Evolutionary conservation across 2,329 filamentous ascomycete genomes (phyloP).

Genomic region (Aspergillus novofumigatus): DNA sequence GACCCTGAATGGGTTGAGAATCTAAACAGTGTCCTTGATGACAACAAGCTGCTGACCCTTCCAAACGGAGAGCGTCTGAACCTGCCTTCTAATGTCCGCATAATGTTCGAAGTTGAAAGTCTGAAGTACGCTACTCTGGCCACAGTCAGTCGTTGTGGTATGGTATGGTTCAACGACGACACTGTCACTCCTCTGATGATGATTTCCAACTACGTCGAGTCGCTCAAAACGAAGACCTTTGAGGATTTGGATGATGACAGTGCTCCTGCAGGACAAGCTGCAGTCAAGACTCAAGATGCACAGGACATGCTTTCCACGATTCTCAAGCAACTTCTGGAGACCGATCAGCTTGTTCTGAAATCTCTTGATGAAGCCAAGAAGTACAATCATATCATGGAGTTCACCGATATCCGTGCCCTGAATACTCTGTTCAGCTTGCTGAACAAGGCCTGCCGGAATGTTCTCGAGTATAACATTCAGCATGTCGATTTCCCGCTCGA

Average conservation of each 20-base stretch:
- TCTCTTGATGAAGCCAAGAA: constrained; percentile 70
- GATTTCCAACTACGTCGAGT: constrained; percentile 84
- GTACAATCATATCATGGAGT: constrained; percentile 98
- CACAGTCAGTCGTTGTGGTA: constrained; percentile 98
- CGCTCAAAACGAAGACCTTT: constrained; percentile 76
- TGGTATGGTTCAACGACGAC: constrained; percentile 99
- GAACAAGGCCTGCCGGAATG: constrained; percentile 86
- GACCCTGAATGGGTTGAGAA: constrained; percentile 99
- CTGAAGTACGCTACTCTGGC: constrained; percentile 95
- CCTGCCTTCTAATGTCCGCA: constrained; percentile 87
- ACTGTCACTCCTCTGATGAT: constrained; percentile 92
- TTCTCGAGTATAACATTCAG: constrained; percentile 93
- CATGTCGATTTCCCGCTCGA: constrained; percentile 93
- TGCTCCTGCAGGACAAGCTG: constrained; percentile 68
- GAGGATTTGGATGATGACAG: constrained; percentile 95
- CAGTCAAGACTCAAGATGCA: constrained; percentile 71
- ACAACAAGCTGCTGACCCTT: constrained; percentile 95
- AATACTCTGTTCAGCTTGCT: constrained; percentile 92
- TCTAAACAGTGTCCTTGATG: constrained; percentile 97
- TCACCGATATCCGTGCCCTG: constrained; percentile 82
- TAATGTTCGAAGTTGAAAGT: constrained; percentile 99
- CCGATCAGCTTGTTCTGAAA: constrained; percentile 74
- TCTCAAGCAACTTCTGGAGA: constrained; percentile 68
- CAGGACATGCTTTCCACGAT: constrained; percentile 78
- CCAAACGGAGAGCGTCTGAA: constrained; percentile 98